Evolutionary conservation across 106 monocot species (phyloP), one percentile per base, ranked within the genome.

Genomic region (Narthecium ossifragum): DNA sequence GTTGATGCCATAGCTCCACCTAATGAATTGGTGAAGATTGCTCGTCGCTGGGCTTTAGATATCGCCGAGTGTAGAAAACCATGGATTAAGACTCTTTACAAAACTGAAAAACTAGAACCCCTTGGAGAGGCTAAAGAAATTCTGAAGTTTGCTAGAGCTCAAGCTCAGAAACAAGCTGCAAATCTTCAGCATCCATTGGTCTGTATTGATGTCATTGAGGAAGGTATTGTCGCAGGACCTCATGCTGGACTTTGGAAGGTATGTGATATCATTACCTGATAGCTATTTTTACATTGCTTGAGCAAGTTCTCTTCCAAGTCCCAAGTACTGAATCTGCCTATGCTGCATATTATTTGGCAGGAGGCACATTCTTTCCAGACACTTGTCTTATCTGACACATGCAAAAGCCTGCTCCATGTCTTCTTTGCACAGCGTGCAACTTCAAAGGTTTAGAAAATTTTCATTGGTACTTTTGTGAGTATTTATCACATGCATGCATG

Each of bases 241-340:
- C 90, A 74, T 53, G 86, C 90, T 51, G 96, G 96, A 25, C 81
- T 96, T 61, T 74, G 62, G 83, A 96, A 90, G 90, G 96, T 96
- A 78, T 18, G 20, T 10, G 43, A 43, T 43, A 18, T 43, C 11
- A 43, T 17, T 4, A 17, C 6, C 4, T 17, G 11, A 11, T 1
- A 3, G 4, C 43, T 11, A 0, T 26, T 53, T 32, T 11, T 48
- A 0, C 17, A 3, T 46, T 38, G 2, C n/a, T n/a, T n/a, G n/a
- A n/a, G n/a, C n/a, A n/a, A n/a, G n/a, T n/a, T n/a, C n/a, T n/a
- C n/a, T n/a, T n/a, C n/a, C n/a, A n/a, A n/a, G n/a, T n/a, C n/a
- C n/a, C n/a, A n/a, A n/a, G 18, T 54, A 4, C 10, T 38, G 37
- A 28, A 38, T 13, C 12, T 38, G 8, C 11, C 20, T n/a, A n/a